A percentile compares a stretch with the other conserved stretches of the same genome.
Evolutionary conservation across 2,329 filamentous ascomycete genomes (phyloP).

Genomic region (Hypoxylon sp.): DNA sequence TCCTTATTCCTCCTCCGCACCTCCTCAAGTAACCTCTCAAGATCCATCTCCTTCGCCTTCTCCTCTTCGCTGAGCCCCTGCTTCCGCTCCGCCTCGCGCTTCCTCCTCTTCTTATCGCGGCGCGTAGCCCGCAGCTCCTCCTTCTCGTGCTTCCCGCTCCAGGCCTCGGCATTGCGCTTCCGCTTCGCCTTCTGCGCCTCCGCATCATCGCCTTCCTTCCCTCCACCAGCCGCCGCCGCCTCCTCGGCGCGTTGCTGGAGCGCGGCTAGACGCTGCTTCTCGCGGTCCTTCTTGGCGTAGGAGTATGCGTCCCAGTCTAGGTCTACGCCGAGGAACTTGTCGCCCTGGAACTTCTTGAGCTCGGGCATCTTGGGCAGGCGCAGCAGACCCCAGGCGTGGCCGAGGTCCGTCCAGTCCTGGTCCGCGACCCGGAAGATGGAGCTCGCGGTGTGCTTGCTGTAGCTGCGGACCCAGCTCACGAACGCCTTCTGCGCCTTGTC

Average conservation of each 20-base stretch:
- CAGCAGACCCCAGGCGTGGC: slow-evolving; percentile 86
- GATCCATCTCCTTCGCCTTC: slow-evolving; percentile 72
- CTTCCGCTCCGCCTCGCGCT: slow-evolving; percentile 73
- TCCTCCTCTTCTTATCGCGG: slow-evolving; percentile 75
- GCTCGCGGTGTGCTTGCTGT: slow-evolving; percentile 89
- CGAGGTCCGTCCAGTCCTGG: slow-evolving; percentile 87
- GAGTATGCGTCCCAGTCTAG: slow-evolving; percentile 78
- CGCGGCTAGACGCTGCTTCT: slow-evolving; percentile 73
- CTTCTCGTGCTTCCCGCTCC: slow-evolving; percentile 79
- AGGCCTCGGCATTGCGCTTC: slow-evolving; percentile 77
- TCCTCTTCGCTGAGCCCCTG: slow-evolving; percentile 80
- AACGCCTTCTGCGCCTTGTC: slow-evolving; percentile 94
- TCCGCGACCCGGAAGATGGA: slow-evolving; percentile 90
- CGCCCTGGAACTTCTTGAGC: slow-evolving; percentile 79
- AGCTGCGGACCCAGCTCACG: slow-evolving; percentile 92
- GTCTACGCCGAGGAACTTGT: slow-evolving; percentile 72
- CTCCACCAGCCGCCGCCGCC: slow-evolving; percentile 40
- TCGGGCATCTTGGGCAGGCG: slow-evolving; percentile 96
- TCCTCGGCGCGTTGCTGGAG: slow-evolving; percentile 63
- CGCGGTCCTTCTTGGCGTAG: slow-evolving; percentile 80
- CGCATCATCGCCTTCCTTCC: slow-evolving; percentile 54
- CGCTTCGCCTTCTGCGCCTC: slow-evolving; percentile 64
- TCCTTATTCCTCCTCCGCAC: slow-evolving; percentile 72
- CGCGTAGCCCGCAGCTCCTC: slow-evolving; percentile 74
- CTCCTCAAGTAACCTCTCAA: slow-evolving; percentile 74